Evolutionary conservation across 257 asterid species (phyloP), one percentile per base, ranked within the genome.

Genomic region (Buddleja alternifolia): DNA sequence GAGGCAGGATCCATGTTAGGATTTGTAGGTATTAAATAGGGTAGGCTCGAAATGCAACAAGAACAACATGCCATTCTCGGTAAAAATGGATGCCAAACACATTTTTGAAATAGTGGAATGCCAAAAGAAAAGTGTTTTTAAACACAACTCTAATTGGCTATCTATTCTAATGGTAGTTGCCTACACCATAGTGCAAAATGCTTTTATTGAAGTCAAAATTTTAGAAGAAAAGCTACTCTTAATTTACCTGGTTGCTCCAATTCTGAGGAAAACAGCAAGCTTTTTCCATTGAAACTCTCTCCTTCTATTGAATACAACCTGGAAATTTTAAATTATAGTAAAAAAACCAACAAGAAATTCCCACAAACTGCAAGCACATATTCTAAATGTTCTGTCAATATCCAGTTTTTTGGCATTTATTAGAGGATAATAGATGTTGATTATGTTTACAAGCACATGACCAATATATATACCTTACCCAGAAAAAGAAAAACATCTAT

Each of bases 271-370:
- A 77, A 84, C 81, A 69, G 89, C 83, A 76, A 90, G 83, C 90
- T 78, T 88, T 69, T 81, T 71, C 99, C 97, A 93, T 56, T 89
- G 96, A 71, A 93, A 85, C 74, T 93, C 99, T 76, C 83, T 88
- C 74, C 84, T 88, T 68, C 82, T 82, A 82, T 90, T 90, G 65
- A 93, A 87, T 10, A 89, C 91, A 63, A 87, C 96, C 99, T 93
- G 84, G 5, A 71, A 73, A 56, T 14, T 14, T 53, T 61, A 70
- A 74, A 70, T 29, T 60, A 53, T 14, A 61, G 67, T 29, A 61
- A 73, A 66, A 15, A 45, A 45, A 60, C 24, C 48, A 45, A 52
- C 60, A 25, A 42, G 23, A 60, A 41, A 36, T 50, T 69, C 62
- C 60, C 46, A 63, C 23, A 46, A 54, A 37, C 45, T 45, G 12